Percentiles rank a stretch among this genome's conserved stretches.
phyloP scores from a whole-genome alignment of 352 stramenopile genomes.

The Aphanomyces stellatus region DNA sequence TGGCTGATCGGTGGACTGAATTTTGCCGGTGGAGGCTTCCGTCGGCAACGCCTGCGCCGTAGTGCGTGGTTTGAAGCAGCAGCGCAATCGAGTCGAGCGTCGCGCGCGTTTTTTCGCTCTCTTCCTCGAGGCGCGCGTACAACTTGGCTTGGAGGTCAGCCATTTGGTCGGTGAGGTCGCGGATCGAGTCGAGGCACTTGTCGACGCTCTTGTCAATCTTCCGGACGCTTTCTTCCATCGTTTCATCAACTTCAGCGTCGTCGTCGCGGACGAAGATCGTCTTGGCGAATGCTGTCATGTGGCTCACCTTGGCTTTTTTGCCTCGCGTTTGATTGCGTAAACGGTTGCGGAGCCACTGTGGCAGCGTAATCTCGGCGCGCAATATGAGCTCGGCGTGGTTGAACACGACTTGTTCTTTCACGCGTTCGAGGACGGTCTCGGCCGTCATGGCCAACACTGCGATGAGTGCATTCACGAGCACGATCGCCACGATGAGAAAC shows the following conservation, averaged over 20 bases:
- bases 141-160: not conserved
- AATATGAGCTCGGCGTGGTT: slow-evolving; percentile 2
- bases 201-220: not conserved
- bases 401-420: slow-evolving; percentile 1
- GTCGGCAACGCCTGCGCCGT: no score
- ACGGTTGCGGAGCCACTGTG: not conserved
- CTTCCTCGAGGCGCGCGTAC: not conserved
- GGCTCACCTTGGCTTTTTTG: not conserved
- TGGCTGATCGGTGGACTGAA: no score
- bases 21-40: no score
- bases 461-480: slow-evolving; percentile 12
- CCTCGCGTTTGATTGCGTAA: not conserved
- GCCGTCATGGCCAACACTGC: not conserved
- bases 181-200: not conserved
- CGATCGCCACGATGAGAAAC: not conserved
- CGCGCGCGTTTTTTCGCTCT: not conserved
- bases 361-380: not conserved
- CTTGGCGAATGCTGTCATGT: not conserved
- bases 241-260: not conserved
- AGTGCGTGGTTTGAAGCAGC: not conserved
- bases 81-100: not conserved
- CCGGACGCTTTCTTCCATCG: not conserved
- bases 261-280: not conserved
- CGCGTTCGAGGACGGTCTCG: not conserved
- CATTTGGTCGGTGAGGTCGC: not conserved